Evolutionary conservation across 2,329 filamentous ascomycete genomes (phyloP), one percentile per base, ranked within the genome.

Genomic region (Exophiala viscosa): DNA sequence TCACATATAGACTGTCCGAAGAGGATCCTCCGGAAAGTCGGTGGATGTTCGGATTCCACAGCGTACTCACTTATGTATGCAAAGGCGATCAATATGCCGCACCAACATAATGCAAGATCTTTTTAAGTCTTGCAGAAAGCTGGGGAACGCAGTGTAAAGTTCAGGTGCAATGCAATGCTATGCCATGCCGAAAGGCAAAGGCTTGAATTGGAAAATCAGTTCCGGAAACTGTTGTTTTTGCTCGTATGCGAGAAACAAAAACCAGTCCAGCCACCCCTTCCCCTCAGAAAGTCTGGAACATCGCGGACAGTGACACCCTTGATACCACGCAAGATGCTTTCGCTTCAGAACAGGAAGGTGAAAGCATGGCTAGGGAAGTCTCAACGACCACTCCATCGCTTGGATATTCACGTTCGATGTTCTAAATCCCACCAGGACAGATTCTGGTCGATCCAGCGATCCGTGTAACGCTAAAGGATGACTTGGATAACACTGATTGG

Each of bases 81-180:
- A 54, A 38, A 45, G 52, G 44, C 47, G 56, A 59, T 59, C 56
- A 50, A 59, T 28, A 28, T 28, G 23, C 23, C 23, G 23, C 23
- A 28, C 23, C 23, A 28, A 28, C 23, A 28, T 28, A 28, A 28
- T 56, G 56, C 56, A 50, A 56, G 56, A 59, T 59, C 52, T 40
- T 42, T 4, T 28, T 5, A 28, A 42, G 43, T 33, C 47, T 23
- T 51, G 56, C 53, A 55, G 51, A 46, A 45, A 50, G 38, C 52
- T 48, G 49, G 48, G 41, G 51, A 54, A 28, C 23, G 23, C 23
- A 23, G 23, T 28, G 23, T 28, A 28, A 28, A 28, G 23, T 38
- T 32, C 44, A 38, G 32, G 48, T 55, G 51, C 51, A 47, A 50
- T 56, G 56, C 50, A 42, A 49, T 38, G 23, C 23, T 7, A 28